A percentile compares a stretch with the other conserved stretches of the same genome.
Conservation (phyloP, 2,329 filamentous ascomycete species). For the Nakataea oryzae region DNA sequence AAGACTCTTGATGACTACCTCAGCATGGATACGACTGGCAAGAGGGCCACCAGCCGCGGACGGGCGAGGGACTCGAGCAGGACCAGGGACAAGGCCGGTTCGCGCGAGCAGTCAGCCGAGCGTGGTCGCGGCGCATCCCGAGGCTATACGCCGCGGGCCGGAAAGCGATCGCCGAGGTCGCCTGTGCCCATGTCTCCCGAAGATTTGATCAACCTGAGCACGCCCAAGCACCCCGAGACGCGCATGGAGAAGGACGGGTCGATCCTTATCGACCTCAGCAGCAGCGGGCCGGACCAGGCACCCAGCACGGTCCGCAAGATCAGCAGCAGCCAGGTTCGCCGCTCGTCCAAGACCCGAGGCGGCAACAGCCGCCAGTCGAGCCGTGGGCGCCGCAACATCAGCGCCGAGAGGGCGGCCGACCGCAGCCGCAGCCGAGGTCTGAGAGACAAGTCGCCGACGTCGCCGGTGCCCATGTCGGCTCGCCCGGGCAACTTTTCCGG, state of each 20-base stretch:
- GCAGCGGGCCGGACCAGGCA: conserved; percentile 17
- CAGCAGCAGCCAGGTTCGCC: conserved; percentile 16
- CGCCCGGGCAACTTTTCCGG: conserved; percentile 39
- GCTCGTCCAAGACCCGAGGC: conserved; percentile 19
- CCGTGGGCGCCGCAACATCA: conserved; percentile 30
- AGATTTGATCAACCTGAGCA: conserved; percentile 58
- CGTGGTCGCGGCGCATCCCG: conserved; percentile 57
- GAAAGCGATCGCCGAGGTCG: conserved; percentile 79
- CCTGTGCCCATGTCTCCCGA: conserved; percentile 92
- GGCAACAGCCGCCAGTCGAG: conserved; percentile 36
- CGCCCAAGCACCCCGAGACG: conserved; percentile 23
- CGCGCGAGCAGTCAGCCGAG: conserved; percentile 56
- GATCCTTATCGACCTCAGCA: conserved; percentile 15
- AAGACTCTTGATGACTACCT: conserved; percentile 76
- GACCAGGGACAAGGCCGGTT: conserved; percentile 29
- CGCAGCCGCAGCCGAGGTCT: conserved; percentile 51
- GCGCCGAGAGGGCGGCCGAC: conserved; percentile 29
- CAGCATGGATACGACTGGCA: conserved; percentile 65
- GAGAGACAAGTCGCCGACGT: conserved; percentile 63
- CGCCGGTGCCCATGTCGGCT: conserved; percentile 66
- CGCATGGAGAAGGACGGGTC: conserved; percentile 4
- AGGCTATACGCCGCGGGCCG: conserved; percentile 57
- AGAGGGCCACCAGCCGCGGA: conserved; percentile 42
- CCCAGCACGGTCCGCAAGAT: conserved; percentile 22
- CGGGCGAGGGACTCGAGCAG: conserved; percentile 35